phyloP scores from a whole-genome alignment of 2,329 filamentous ascomycete species.

The Gyromitra esculenta region DNA sequence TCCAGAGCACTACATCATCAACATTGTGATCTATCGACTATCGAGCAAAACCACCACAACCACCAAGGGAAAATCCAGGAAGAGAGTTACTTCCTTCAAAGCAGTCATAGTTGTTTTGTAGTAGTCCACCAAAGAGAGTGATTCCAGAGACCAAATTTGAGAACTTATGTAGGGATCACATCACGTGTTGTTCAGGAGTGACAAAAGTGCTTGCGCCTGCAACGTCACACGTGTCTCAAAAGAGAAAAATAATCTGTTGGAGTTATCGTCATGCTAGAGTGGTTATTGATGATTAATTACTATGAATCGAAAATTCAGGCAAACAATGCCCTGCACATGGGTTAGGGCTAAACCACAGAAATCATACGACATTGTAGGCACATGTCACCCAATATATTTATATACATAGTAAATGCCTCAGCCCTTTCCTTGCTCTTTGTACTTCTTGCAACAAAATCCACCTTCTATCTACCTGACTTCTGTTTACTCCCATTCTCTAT shows the following conservation, averaged over 20 bases:
- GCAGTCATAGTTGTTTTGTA: background rate
- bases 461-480: background rate
- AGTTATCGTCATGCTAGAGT: background rate
- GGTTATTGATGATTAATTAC: conserved; percentile 5
- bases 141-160: background rate
- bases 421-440: conserved; percentile 12
- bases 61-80: too few relatives aligned
- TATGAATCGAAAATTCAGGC: conserved; percentile 19
- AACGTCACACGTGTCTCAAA: background rate
- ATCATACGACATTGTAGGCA: conserved; percentile 27
- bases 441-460: background rate
- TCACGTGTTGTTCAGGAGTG: background rate
- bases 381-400: conserved; percentile 5
- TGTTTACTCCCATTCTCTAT: conserved; percentile 5
- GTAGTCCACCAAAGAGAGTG: background rate
- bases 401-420: conserved; percentile 38
- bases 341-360: conserved; percentile 32
- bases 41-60: too few relatives aligned
- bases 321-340: conserved; percentile 24
- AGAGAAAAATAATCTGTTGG: background rate
- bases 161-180: background rate
- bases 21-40: background rate
- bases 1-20: background rate
- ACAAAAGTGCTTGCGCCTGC: background rate
- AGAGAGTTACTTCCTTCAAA: background rate